Evolutionary conservation across 2,329 filamentous ascomycete species (phyloP), one percentile per base, ranked within the genome.

Genomic region (Aspergillus sp.): DNA sequence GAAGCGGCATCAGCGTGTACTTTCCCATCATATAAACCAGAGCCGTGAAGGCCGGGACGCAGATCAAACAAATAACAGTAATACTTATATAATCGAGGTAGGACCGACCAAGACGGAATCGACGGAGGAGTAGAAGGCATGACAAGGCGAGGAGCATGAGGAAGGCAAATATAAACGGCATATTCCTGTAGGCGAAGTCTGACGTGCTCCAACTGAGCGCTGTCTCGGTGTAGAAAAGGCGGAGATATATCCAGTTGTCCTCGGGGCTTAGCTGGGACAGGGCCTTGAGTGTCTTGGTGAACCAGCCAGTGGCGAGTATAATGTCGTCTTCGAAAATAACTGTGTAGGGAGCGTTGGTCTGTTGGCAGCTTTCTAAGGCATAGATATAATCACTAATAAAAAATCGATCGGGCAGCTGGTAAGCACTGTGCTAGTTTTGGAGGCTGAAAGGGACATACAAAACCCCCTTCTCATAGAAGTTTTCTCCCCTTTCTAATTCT

Each of bases 271-370:
- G 12, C 32, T 36, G 32, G 32, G 50, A 31, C 0, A 72, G 60
- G 9, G 57, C 63, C 14, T 67, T 66, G 6, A 73, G 56, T 1
- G 72, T 72, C 51, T 71, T 71, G 6, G 67, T 57, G 39, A 75
- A 53, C 74, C 75, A 77, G 16, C 73, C 73, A n/a, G 73, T 69
- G 1, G 73, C 73, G 18, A 75, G 63, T 24, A 76, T 69, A 42
- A 76, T 71, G 49, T 77, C 73, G 62, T 77, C 75, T 59, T 77
- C 75, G 56, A 76, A 72, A 6, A 77, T 69, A 12, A 66, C 65
- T 18, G 72, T 75, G 54, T 74, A 77, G 3, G 70, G 68, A 1
- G 73, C 68, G 6, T 64, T 65, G 4, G 67, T 70, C 7, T 65
- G 26, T 18, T 71, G 64, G 58, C 73, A 77, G 32, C 59, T 32